Evolutionary conservation across 768 basidiomycete species (phyloP).

Genomic region (Exsudoporus frostii): DNA sequence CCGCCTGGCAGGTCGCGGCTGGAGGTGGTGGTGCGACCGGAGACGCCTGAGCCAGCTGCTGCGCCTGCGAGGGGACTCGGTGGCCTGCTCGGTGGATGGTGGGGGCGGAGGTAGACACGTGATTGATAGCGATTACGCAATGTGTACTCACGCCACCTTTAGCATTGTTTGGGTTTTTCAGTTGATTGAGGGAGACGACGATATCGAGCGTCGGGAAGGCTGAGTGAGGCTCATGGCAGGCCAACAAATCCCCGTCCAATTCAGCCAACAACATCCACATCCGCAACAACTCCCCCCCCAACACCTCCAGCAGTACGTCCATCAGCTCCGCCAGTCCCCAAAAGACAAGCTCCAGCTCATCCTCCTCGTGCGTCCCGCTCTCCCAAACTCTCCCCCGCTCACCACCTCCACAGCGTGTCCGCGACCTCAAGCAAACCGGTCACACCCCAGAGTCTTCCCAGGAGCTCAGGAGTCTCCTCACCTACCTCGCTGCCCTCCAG

Average conservation of each 20-base stretch:
- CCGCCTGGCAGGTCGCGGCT: constrained; percentile 49
- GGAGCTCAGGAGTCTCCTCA: constrained; percentile 42
- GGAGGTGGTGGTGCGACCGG: constrained; percentile 46
- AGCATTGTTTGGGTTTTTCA: constrained; percentile 17
- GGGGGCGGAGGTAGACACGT: constrained; percentile 47
- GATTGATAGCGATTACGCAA: constrained; percentile 9
- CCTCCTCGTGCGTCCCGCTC: constrained; percentile 8
- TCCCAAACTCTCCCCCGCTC: background rate
- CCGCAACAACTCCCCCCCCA: constrained; percentile 10
- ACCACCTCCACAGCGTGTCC: constrained; percentile 38
- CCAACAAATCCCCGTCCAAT: constrained; percentile 26
- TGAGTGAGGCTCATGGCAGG: constrained; percentile 17
- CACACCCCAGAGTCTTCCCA: constrained; percentile 41
- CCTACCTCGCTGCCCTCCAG: constrained; percentile 35
- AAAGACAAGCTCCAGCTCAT: constrained; percentile 29
- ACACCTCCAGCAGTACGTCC: constrained; percentile 2
- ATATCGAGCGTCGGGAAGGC: constrained; percentile 3
- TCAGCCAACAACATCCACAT: constrained; percentile 19
- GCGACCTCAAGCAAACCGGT: constrained; percentile 41
- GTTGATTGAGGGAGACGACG: constrained; percentile 9
- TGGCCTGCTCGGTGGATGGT: constrained; percentile 78
- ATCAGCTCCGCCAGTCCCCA: constrained; percentile 9
- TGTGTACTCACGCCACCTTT: constrained; percentile 22
- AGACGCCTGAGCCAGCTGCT: constrained; percentile 49
- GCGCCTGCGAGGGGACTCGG: constrained; percentile 56